Percentiles rank a stretch among this genome's conserved stretches.
phyloP scores from a whole-genome alignment of 257 asterid genomes.

The Buddleja alternifolia region DNA sequence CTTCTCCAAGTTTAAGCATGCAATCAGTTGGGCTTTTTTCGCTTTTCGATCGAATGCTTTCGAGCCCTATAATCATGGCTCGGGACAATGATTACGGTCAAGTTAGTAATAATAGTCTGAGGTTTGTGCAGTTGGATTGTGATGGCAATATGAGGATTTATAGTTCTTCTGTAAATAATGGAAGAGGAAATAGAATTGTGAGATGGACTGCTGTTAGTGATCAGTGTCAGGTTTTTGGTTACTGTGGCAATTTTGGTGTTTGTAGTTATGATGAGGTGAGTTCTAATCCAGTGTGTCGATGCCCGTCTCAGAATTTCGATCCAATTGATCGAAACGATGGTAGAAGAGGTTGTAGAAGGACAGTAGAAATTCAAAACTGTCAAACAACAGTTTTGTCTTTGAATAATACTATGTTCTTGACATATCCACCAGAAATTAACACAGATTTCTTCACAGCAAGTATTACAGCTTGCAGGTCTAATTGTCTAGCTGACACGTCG shows the following conservation, averaged over 20 bases:
- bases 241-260: constrained; percentile 74
- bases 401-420: constrained; percentile 56
- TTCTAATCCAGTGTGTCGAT: constrained; percentile 50
- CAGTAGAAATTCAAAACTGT: constrained; percentile 48
- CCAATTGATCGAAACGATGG: constrained; percentile 47
- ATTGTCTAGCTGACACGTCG: constrained; percentile 43
- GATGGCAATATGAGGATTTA: constrained; percentile 86
- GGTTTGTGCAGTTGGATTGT: constrained; percentile 65
- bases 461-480: constrained; percentile 48
- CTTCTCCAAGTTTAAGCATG: constrained; percentile 63
- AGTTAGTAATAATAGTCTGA: constrained; percentile 34
- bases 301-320: constrained; percentile 71
- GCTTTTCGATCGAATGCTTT: constrained; percentile 48
- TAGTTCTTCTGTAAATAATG: constrained; percentile 49
- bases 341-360: constrained; percentile 64
- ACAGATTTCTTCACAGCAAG: constrained; percentile 46
- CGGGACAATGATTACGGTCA: constrained; percentile 68
- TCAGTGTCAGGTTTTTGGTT: constrained; percentile 75
- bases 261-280: constrained; percentile 56
- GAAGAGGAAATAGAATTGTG: constrained; percentile 44
- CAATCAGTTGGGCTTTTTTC: constrained; percentile 49
- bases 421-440: constrained; percentile 46
- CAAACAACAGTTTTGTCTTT: constrained; percentile 47
- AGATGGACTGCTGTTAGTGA: constrained; percentile 78
- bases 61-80: constrained; percentile 42